Conservation (phyloP, 2,329 filamentous ascomycete species). For the Colletotrichum neosansevieriae region DNA sequence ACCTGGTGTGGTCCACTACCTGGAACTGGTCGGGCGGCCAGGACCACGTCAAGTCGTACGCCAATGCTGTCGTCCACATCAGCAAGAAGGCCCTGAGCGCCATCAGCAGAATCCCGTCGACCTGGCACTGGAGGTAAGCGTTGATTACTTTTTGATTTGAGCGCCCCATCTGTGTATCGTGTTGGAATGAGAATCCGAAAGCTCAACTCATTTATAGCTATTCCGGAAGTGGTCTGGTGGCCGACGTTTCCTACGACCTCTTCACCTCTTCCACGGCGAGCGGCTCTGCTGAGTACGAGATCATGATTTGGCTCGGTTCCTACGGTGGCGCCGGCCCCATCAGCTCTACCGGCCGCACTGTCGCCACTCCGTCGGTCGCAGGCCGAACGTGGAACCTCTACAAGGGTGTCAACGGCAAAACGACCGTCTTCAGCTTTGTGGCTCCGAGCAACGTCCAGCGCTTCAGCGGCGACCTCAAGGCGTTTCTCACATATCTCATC, state of each 20-base stretch:
- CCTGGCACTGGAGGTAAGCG: slow-evolving; percentile 49
- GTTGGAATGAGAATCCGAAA: not conserved
- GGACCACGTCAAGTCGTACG: slow-evolving; percentile 57
- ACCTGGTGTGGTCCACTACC: slow-evolving; percentile 53
- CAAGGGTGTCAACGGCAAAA: slow-evolving; percentile 69
- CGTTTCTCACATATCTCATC: slow-evolving; percentile 69
- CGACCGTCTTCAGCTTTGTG: slow-evolving; percentile 70
- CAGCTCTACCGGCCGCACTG: slow-evolving; percentile 57
- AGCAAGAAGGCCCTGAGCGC: slow-evolving; percentile 47
- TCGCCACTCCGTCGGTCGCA: slow-evolving; percentile 66
- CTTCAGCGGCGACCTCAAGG: slow-evolving; percentile 68
- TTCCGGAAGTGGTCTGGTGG: slow-evolving; percentile 52
- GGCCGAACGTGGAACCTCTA: slow-evolving; percentile 70
- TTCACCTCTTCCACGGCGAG: slow-evolving; percentile 65
- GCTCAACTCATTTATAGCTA: slow-evolving; percentile 46
- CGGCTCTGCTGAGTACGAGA: slow-evolving; percentile 64
- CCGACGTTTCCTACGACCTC: slow-evolving; percentile 71
- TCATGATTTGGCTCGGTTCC: slow-evolving; percentile 74
- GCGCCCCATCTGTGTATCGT: not conserved
- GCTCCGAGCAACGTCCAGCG: slow-evolving; percentile 55
- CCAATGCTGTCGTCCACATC: slow-evolving; percentile 51
- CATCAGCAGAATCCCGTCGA: slow-evolving; percentile 50
- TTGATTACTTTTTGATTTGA: not conserved
- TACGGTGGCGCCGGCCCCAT: slow-evolving; percentile 71
- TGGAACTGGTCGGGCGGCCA: slow-evolving; percentile 55